These are phyloP conservation scores for Fusarium ambrosium DNA, from an alignment of 2,329 filamentous ascomycete species.

Conservation along the genomic window DNA sequence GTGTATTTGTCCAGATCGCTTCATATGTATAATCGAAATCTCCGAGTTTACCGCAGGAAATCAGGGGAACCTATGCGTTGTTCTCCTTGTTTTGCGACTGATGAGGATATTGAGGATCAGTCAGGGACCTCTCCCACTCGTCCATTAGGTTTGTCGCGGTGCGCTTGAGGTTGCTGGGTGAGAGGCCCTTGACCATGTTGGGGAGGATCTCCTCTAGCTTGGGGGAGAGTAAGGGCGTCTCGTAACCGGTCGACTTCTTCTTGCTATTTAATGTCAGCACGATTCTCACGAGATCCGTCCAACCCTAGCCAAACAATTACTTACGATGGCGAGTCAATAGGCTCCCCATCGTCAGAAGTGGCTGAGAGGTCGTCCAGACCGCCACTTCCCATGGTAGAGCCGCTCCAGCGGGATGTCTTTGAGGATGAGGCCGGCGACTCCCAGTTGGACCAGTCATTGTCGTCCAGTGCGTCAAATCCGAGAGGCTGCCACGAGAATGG, in stretches of 20 bases:
- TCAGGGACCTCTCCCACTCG: conserved; percentile 82
- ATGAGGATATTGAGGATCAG: conserved; percentile 47
- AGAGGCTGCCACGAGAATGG: conserved; percentile 73
- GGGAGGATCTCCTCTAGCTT: conserved; percentile 72
- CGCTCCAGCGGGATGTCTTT: conserved; percentile 74
- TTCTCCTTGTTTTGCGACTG: conserved; percentile 52
- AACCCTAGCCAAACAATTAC: conserved; percentile 42
- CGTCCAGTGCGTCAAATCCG: conserved; percentile 68
- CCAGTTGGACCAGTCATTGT: conserved; percentile 76
- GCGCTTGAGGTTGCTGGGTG: conserved; percentile 82
- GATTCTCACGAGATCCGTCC: neutral
- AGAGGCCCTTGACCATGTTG: conserved; percentile 78
- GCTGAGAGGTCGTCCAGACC: conserved; percentile 59
- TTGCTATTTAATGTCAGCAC: conserved; percentile 46
- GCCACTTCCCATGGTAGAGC: conserved; percentile 65
- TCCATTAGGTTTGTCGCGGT: conserved; percentile 90
- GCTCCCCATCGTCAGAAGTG: conserved; percentile 63
- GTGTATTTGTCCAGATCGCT: conserved; percentile 33
- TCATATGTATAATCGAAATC: conserved; percentile 37
- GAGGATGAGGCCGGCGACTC: conserved; percentile 65
- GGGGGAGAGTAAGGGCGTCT: conserved; percentile 53
- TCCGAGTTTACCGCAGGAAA: conserved; percentile 33
- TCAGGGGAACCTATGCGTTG: conserved; percentile 34
- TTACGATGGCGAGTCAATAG: conserved; percentile 64
- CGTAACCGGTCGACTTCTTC: conserved; percentile 50